Percentiles rank a stretch among this genome's conserved stretches.
Conservation (phyloP, 257 asterid species). For the Solanum tarapatanum region DNA sequence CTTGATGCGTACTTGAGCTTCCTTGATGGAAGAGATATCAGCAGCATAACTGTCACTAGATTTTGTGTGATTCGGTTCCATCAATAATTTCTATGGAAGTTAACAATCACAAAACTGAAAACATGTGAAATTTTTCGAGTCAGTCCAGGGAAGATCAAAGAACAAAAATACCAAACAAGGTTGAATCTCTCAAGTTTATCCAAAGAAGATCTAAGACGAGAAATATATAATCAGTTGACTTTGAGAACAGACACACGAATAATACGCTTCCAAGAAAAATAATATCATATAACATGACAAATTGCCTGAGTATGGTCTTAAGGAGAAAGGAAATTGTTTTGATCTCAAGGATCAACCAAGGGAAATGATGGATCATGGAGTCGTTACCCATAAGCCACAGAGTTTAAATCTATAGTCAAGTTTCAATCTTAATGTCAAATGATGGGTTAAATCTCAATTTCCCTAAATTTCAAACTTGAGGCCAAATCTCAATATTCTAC, state of each 20-base stretch:
- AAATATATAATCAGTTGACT: background rate
- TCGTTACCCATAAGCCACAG: background rate
- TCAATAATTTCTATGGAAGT: slow-evolving; percentile 8
- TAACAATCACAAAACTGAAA: background rate
- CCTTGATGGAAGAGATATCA: slow-evolving; percentile 57
- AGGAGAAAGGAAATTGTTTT: background rate
- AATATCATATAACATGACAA: background rate
- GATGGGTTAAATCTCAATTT: background rate
- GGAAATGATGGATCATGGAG: background rate
- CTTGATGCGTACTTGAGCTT: slow-evolving; percentile 56
- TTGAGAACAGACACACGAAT: background rate
- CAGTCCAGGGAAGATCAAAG: background rate
- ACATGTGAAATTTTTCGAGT: background rate
- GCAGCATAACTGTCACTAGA: slow-evolving; percentile 54
- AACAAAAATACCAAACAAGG: background rate
- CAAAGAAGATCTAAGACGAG: background rate
- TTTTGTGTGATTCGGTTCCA: slow-evolving; percentile 36
- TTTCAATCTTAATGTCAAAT: background rate
- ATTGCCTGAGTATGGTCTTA: background rate
- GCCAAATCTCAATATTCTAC: background rate
- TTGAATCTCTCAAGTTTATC: background rate
- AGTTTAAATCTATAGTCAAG: background rate
- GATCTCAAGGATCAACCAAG: background rate
- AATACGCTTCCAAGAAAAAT: background rate
- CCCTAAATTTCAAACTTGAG: background rate